Percentiles rank a stretch among this genome's conserved stretches.
Evolutionary conservation across 164 flowering plant genomes (phyloP).

Genomic region (Houttuynia cordata): DNA sequence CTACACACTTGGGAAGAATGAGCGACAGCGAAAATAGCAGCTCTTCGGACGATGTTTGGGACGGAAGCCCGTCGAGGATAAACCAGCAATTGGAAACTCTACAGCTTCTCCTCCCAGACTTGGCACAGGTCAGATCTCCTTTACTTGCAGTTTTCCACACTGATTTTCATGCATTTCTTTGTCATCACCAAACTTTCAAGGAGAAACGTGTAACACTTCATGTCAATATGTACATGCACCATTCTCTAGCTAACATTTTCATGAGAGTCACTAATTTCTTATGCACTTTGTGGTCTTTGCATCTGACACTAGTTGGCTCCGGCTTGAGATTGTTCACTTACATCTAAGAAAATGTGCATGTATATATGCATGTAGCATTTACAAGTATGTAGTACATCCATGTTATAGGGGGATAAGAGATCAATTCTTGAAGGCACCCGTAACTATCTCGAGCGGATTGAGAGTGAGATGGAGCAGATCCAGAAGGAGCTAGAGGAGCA

Average conservation of each 20-base stretch:
- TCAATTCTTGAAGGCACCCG: conserved; percentile 16
- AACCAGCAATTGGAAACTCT: neutral
- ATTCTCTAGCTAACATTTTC: no score
- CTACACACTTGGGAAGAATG: no score
- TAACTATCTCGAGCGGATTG: conserved; percentile 12
- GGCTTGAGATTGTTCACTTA: no score
- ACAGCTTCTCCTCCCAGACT: neutral
- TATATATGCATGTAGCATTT: no score
- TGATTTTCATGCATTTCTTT: neutral
- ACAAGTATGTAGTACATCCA: no score
- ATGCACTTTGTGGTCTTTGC: no score
- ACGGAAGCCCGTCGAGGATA: neutral
- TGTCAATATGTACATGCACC: neutral
- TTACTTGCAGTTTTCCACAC: neutral
- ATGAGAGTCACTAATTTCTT: no score
- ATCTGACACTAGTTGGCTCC: no score
- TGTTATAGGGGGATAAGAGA: conserved; percentile 18
- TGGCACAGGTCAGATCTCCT: neutral
- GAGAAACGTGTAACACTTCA: neutral
- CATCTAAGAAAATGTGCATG: no score
- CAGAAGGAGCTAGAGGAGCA: neutral
- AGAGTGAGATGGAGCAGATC: conserved; percentile 10
- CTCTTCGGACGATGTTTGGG: neutral
- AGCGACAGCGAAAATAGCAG: neutral
- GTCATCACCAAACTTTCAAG: neutral